Conservation (phyloP, 2,329 filamentous ascomycete species). For the Nemania sp. region DNA sequence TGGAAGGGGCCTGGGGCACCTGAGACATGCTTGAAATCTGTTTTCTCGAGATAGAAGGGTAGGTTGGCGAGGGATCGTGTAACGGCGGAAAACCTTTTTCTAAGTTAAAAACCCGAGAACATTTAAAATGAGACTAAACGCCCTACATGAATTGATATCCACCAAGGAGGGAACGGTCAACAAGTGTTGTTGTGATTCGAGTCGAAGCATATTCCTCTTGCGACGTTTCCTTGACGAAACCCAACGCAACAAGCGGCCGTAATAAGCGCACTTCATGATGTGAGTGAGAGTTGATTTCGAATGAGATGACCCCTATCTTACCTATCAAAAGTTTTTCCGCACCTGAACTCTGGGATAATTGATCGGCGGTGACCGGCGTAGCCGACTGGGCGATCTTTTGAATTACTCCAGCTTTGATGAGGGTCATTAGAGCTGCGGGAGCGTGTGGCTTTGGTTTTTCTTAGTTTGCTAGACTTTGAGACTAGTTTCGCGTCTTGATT, state of each 20-base stretch:
- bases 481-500: no score
- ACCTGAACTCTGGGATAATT: slow-evolving; percentile 15
- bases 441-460: slow-evolving; percentile 21
- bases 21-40: slow-evolving; percentile 19
- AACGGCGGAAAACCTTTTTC: slow-evolving; percentile 18
- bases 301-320: not conserved
- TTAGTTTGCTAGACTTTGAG: no score
- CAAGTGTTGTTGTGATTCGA: slow-evolving; percentile 20
- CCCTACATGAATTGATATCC: slow-evolving; percentile 26
- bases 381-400: slow-evolving; percentile 24
- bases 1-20: slow-evolving; percentile 25
- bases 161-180: slow-evolving; percentile 22
- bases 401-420: slow-evolving; percentile 25
- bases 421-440: slow-evolving; percentile 21
- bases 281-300: not conserved
- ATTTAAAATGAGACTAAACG: no score
- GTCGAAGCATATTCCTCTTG: slow-evolving; percentile 22
- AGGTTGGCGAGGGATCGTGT: slow-evolving; percentile 24
- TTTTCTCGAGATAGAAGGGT: slow-evolving; percentile 25
- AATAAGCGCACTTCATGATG: slow-evolving; percentile 44
- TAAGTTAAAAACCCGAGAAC: no score
- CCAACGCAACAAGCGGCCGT: slow-evolving; percentile 21
- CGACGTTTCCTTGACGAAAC: slow-evolving; percentile 19
- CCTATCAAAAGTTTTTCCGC: slow-evolving; percentile 24
- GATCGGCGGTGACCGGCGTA: slow-evolving; percentile 16